Conservation (phyloP, 805 yeast species). For the Wickerhamiella domercqiae region DNA sequence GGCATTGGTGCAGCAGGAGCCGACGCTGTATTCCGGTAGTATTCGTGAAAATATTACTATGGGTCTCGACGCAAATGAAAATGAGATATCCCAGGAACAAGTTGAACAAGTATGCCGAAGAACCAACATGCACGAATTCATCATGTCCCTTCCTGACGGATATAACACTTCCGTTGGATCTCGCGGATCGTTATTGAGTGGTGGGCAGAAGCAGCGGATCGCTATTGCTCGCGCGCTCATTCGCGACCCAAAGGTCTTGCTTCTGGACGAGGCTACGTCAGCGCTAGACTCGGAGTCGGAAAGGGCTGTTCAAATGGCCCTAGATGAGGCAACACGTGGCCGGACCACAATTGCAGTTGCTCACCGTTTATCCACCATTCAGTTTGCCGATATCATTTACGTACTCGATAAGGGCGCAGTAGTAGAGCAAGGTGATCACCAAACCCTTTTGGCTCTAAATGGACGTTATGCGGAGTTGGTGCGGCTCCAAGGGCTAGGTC, state of each 20-base stretch:
- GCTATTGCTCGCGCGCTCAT: constrained; percentile 64
- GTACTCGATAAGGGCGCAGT: constrained; percentile 49
- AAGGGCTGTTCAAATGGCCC: constrained; percentile 57
- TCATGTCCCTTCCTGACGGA: constrained; percentile 41
- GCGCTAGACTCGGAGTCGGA: constrained; percentile 61
- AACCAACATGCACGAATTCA: constrained; percentile 45
- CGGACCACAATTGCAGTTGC: constrained; percentile 80
- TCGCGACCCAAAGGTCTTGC: constrained; percentile 46
- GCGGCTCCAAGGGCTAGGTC: constrained; percentile 26
- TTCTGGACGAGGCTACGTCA: constrained; percentile 57
- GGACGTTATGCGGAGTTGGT: constrained; percentile 29
- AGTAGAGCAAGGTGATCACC: constrained; percentile 42
- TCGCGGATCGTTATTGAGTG: constrained; percentile 45
- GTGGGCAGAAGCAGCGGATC: constrained; percentile 65
- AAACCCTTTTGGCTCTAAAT: constrained; percentile 29
- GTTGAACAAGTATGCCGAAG: constrained; percentile 33
- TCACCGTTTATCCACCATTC: constrained; percentile 60
- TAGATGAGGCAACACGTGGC: constrained; percentile 46
- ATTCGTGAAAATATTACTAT: constrained; percentile 39
- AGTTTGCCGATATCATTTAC: constrained; percentile 44
- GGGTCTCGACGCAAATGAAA: constrained; percentile 27
- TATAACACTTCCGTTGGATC: constrained; percentile 43
- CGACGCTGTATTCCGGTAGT: constrained; percentile 40
- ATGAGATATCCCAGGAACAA: constrained; percentile 27
- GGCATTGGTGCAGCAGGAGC: constrained; percentile 50